Evolutionary conservation across 805 yeast genomes (phyloP).

Genomic region (Cyberlindnera galapagoensis): DNA sequence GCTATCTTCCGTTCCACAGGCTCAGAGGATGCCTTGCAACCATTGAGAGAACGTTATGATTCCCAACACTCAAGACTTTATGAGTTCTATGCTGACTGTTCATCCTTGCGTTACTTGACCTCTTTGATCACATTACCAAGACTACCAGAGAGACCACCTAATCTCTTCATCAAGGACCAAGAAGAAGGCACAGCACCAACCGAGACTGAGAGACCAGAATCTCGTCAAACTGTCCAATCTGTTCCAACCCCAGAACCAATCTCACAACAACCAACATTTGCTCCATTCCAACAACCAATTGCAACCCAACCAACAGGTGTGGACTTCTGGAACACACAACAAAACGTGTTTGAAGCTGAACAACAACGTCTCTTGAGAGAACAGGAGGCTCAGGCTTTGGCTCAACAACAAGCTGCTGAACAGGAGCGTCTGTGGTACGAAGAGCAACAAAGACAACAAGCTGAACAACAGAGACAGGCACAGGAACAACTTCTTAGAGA

Average conservation of each 20-base stretch:
- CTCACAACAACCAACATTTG: conserved; percentile 38
- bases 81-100: conserved; percentile 87
- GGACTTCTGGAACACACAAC: conserved; percentile 39
- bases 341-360: conserved; percentile 49
- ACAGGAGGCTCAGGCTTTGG: conserved; percentile 55
- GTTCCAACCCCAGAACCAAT: conserved; percentile 32
- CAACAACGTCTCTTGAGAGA: conserved; percentile 56
- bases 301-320: conserved; percentile 51
- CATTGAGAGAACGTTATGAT: conserved; percentile 63
- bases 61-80: conserved; percentile 53
- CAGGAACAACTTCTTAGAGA: conserved; percentile 64
- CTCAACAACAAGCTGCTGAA: conserved; percentile 60
- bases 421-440: conserved; percentile 66
- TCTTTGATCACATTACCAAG: conserved; percentile 74
- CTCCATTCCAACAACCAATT: conserved; percentile 32
- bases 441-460: conserved; percentile 67
- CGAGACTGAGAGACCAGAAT: conserved; percentile 14
- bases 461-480: conserved; percentile 59
- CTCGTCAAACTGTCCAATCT: conserved; percentile 17
- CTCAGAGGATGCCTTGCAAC: conserved; percentile 69
- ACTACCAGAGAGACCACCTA: conserved; percentile 32
- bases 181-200: conserved; percentile 14
- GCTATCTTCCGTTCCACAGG: conserved; percentile 74
- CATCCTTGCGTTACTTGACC: conserved; percentile 73
- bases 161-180: conserved; percentile 23